Evolutionary conservation across 2,329 filamentous ascomycete genomes (phyloP).

Genomic region (Cladosporium sp.): DNA sequence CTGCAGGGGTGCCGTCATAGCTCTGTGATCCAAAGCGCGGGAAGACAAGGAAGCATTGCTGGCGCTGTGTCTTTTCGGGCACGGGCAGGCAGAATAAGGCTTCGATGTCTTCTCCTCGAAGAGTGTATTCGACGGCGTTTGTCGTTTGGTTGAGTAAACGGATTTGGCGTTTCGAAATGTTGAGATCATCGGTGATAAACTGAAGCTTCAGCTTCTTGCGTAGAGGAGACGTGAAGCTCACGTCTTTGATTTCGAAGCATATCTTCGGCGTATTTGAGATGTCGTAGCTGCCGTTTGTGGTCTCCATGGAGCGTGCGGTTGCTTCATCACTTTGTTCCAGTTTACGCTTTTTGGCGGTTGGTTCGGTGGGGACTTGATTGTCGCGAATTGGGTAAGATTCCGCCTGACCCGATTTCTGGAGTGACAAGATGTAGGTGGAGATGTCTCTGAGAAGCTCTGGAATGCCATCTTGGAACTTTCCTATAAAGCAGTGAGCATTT

Average conservation of each 20-base stretch:
- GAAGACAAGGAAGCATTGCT: conserved; percentile 64
- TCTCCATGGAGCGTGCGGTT: not conserved
- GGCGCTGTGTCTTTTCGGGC: conserved; percentile 64
- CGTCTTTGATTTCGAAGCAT: conserved; percentile 53
- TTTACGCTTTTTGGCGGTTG: conserved; percentile 54
- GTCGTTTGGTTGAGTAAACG: conserved; percentile 33
- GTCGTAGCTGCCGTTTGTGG: conserved; percentile 24
- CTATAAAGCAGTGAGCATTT: not conserved
- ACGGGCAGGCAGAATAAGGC: conserved; percentile 64
- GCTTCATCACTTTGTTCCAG: conserved; percentile 43
- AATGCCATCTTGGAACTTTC: conserved; percentile 6
- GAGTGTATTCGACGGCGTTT: conserved; percentile 43
- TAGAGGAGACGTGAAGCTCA: conserved; percentile 64
- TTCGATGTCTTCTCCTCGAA: conserved; percentile 55
- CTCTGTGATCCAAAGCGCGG: conserved; percentile 53
- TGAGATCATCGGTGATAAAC: conserved; percentile 45
- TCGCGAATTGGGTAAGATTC: not conserved
- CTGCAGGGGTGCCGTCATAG: conserved; percentile 41
- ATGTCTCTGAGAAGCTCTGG: conserved; percentile 17
- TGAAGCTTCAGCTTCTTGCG: conserved; percentile 65
- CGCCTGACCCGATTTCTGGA: not conserved
- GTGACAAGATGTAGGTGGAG: conserved; percentile 3
- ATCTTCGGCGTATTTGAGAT: conserved; percentile 37
- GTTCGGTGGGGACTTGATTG: conserved; percentile 27
- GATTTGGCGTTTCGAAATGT: conserved; percentile 31